Base-by-base conservation (phyloP, 1,139 yeast species). In the Candida dubliniensis region DNA sequence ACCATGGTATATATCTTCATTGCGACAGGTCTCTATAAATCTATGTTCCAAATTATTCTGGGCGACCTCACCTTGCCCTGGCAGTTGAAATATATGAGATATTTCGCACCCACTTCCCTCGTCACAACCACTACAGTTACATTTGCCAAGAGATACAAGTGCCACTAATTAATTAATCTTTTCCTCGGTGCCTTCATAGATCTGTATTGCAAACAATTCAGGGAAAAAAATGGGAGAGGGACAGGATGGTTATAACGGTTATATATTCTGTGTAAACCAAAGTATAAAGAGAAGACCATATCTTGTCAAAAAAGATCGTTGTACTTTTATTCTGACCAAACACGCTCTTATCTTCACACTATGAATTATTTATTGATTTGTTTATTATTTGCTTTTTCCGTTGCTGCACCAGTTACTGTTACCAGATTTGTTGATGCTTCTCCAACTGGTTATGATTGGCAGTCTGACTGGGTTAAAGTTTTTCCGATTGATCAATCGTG, bases 401-500 rank as follows among this genome's bases (percentile, higher is more conserved):
- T 15, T 18, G 43, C 46, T 30, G 43, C 43, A n/a, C 43, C 40
- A 13, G 38, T 37, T 12, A 39, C 40, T 10, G 39, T 36, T n/a
- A 36, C 40, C 13, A 35, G 27, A 23, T 14, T 36, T 25, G 34
- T 34, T 18, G 39, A 36, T 27, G 34, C 34, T 8, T 34, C 42
- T 5, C 44, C 44, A 25, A 41, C 46, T 9, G 47, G 37, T 7
- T 54, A 52, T 36, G 52, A 47, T 38, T 58, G 61, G 61, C 43
- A 52, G 24, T 49, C 36, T 6, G 50, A 45, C 33, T 55, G 58
- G 58, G 44, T 47, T 14, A 49, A 47, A 15, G 44, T 42, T 14
- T 55, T 47, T 45, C 53, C 53, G 18, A 57, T 58, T 34, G 61
- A 57, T 42, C 29, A 43, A 6, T 58, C 60, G 9, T 59, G 63